Evolutionary conservation across 2,329 filamentous ascomycete species (phyloP).

Genomic region (Achaetomium macrosporum): DNA sequence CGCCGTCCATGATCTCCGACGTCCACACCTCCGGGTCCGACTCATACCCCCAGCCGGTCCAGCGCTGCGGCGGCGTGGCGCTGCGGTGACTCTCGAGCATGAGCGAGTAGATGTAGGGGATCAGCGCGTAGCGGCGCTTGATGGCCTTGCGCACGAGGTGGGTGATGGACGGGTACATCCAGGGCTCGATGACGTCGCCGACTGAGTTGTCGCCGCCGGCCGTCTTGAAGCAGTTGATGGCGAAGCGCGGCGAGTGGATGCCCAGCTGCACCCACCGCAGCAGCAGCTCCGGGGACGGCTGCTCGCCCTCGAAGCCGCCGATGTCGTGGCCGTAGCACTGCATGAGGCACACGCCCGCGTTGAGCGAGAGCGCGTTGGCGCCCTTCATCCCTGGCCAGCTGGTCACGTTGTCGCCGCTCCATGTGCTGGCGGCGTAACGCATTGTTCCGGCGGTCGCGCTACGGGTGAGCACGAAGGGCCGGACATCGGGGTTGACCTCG

Average conservation of each 20-base stretch:
- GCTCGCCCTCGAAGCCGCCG: slow-evolving; percentile 6
- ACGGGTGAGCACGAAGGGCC: slow-evolving; percentile 7
- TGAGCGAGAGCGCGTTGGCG: slow-evolving; percentile 6
- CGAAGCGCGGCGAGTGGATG: slow-evolving; percentile 8
- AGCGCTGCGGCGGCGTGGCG: slow-evolving; percentile 3
- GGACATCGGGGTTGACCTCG: background rate
- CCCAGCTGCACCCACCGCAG: slow-evolving; percentile 9
- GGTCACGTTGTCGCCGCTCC: slow-evolving; percentile 9
- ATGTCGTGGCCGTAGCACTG: slow-evolving; percentile 8
- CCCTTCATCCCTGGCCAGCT: slow-evolving; percentile 5
- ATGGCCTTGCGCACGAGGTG: slow-evolving; percentile 6
- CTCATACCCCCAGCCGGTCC: slow-evolving; percentile 7
- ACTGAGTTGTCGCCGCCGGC: slow-evolving; percentile 5
- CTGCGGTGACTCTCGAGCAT: slow-evolving; percentile 6
- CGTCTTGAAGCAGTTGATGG: slow-evolving; percentile 11
- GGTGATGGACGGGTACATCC: slow-evolving; percentile 6
- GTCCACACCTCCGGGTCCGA: slow-evolving; percentile 7
- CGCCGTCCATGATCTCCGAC: background rate
- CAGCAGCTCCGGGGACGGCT: slow-evolving; percentile 2
- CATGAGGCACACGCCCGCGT: slow-evolving; percentile 2
- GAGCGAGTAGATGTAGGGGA: slow-evolving; percentile 4
- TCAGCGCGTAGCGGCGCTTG: slow-evolving; percentile 7
- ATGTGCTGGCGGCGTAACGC: slow-evolving; percentile 3
- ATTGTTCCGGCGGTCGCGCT: slow-evolving; percentile 4
- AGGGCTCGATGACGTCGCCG: slow-evolving; percentile 8